These are phyloP conservation scores for Dovyalis caffra DNA, from an alignment of 345 rosid genomes.

Conservation along the genomic window DNA sequence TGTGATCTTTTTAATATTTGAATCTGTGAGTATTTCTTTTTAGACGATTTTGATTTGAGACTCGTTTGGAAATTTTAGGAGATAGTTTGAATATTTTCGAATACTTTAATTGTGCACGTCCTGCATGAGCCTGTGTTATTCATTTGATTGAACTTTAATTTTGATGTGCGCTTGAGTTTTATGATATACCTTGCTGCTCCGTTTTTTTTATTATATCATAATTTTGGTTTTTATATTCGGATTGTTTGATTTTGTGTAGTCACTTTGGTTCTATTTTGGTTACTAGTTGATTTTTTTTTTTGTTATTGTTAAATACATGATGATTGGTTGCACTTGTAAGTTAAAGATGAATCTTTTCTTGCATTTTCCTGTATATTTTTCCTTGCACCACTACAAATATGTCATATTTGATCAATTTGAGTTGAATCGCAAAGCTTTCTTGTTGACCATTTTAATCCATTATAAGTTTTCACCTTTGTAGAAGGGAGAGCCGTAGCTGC, in stretches of 20 bases:
- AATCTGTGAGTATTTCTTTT: not conserved
- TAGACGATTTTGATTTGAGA: not conserved
- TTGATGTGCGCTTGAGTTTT: no score
- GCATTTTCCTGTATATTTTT: not conserved
- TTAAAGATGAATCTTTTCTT: not conserved
- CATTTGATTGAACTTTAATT: no score
- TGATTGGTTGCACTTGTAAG: no score
- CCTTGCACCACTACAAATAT: not conserved
- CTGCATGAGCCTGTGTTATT: no score
- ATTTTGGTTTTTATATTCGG: no score
- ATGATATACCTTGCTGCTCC: no score
- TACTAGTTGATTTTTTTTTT: no score
- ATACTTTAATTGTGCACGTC: not conserved
- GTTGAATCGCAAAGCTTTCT: not conserved
- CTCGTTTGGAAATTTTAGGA: not conserved
- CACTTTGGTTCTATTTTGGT: no score
- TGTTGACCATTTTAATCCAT: not conserved
- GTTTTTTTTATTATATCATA: no score
- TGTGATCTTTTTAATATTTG: not conserved
- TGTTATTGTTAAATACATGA: no score
- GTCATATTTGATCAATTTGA: not conserved
- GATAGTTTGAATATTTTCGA: not conserved
- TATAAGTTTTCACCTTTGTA: constrained; percentile 18
- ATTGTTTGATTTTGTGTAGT: no score
- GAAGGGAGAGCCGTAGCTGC: constrained; percentile 72